These are phyloP conservation scores for Calonectria honghensis DNA, from an alignment of 2,329 filamentous ascomycete species.

Conservation along the genomic window DNA sequence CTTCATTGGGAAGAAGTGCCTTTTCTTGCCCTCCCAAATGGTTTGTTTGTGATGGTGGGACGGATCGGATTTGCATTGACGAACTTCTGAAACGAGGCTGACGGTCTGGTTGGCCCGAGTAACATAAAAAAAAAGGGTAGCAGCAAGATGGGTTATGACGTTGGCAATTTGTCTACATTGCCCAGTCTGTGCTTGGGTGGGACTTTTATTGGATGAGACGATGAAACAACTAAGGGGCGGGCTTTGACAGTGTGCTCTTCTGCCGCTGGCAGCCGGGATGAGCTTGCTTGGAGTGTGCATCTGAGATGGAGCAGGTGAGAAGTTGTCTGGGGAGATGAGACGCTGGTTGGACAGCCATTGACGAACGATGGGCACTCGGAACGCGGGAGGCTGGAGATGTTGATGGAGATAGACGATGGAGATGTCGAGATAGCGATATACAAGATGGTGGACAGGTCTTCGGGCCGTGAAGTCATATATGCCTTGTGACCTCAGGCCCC, in stretches of 20 bases:
- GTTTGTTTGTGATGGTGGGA: neutral
- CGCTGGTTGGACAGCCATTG: constrained; percentile 14
- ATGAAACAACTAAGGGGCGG: constrained; percentile 25
- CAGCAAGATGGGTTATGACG: constrained; percentile 14
- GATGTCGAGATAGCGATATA: constrained; percentile 9
- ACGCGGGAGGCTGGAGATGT: neutral
- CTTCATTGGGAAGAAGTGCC: no score
- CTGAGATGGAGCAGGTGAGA: constrained; percentile 7
- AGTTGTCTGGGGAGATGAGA: constrained; percentile 18
- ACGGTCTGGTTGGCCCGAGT: constrained; percentile 17
- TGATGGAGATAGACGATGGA: constrained; percentile 6
- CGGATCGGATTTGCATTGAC: constrained; percentile 4
- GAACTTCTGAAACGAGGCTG: constrained; percentile 27
- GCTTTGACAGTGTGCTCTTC: constrained; percentile 14
- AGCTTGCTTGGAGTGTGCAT: constrained; percentile 12
- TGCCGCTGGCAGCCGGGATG: neutral
- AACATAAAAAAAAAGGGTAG: constrained; percentile 4
- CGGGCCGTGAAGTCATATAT: constrained; percentile 5
- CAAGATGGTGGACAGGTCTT: neutral
- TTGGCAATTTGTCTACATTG: constrained; percentile 1
- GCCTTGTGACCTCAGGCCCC: constrained; percentile 28
- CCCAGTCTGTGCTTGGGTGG: constrained; percentile 24
- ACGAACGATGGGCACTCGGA: constrained; percentile 1
- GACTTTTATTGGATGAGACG: neutral
- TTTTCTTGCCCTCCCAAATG: no score